Conservation (phyloP, 1,284 basidiomycete genomes). For the Cystobasidium slooffiae region DNA sequence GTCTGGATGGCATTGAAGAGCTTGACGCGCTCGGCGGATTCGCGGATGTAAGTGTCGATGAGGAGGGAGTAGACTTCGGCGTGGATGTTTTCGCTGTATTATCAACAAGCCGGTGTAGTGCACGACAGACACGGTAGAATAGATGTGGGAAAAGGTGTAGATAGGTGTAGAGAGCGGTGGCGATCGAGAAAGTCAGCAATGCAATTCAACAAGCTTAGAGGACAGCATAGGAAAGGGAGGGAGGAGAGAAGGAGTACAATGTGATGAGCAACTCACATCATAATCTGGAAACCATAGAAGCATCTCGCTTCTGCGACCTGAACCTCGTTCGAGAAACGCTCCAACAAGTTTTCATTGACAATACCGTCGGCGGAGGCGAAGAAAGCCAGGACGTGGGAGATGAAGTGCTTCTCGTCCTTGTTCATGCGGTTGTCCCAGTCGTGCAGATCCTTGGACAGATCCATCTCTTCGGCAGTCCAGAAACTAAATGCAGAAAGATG, state of each 20-base stretch:
- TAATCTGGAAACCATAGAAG: slow-evolving; percentile 62
- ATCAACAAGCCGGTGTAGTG: background rate
- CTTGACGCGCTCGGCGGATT: slow-evolving; percentile 61
- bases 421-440: slow-evolving; percentile 61
- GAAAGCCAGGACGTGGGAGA: slow-evolving; percentile 61
- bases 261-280: slow-evolving; percentile 55
- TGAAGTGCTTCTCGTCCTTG: slow-evolving; percentile 60
- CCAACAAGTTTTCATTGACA: slow-evolving; percentile 61
- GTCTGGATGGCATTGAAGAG: slow-evolving; percentile 64
- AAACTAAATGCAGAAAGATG: no score
- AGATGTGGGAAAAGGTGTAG: background rate
- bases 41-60: slow-evolving; percentile 65
- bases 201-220: background rate
- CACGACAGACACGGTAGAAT: background rate
- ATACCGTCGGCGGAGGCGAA: slow-evolving; percentile 61
- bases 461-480: slow-evolving; percentile 62
- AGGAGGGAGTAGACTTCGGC: slow-evolving; percentile 65
- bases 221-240: background rate
- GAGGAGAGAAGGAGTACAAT: background rate
- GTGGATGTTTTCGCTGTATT: slow-evolving; percentile 61
- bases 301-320: slow-evolving; percentile 60
- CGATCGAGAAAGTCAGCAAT: slow-evolving; percentile 23
- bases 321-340: slow-evolving; percentile 60
- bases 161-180: background rate
- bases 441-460: slow-evolving; percentile 60